phyloP scores from a whole-genome alignment of 306 rosid species.

The Begonia peltatifolia region DNA sequence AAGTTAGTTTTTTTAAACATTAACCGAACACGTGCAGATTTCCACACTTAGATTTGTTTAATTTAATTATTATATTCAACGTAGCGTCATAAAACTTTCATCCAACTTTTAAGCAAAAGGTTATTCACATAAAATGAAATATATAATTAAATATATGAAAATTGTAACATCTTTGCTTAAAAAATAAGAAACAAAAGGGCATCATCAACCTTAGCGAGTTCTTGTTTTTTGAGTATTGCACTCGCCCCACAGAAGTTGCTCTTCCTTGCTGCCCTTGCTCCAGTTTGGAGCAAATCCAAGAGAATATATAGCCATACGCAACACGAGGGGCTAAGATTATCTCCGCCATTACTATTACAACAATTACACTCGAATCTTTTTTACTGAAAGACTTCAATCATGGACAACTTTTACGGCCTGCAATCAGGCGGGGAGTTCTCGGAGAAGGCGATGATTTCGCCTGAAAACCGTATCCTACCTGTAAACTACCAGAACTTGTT shows the following conservation, averaged over 20 bases:
- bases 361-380: not conserved
- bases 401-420: constrained; percentile 84
- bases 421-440: constrained; percentile 46
- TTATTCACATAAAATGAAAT: too few species aligned
- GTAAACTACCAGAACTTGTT: constrained; percentile 49
- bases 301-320: not conserved
- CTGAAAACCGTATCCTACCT: constrained; percentile 79
- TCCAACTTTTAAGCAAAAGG: too few species aligned
- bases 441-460: constrained; percentile 56
- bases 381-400: constrained; percentile 5
- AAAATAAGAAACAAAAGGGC: too few species aligned
- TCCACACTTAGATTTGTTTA: too few species aligned
- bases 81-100: too few species aligned
- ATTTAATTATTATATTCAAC: too few species aligned
- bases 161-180: too few species aligned
- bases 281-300: constrained; percentile 13
- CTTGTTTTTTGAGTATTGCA: not conserved
- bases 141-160: too few species aligned
- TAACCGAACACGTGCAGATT: too few species aligned
- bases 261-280: constrained; percentile 11
- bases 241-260: constrained; percentile 5
- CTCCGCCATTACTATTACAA: not conserved
- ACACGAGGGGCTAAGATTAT: too few species aligned
- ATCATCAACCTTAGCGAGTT: too few species aligned
- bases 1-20: too few species aligned